Evolutionary conservation across 768 basidiomycete genomes (phyloP).

Genomic region (Suillus occidentalis): DNA sequence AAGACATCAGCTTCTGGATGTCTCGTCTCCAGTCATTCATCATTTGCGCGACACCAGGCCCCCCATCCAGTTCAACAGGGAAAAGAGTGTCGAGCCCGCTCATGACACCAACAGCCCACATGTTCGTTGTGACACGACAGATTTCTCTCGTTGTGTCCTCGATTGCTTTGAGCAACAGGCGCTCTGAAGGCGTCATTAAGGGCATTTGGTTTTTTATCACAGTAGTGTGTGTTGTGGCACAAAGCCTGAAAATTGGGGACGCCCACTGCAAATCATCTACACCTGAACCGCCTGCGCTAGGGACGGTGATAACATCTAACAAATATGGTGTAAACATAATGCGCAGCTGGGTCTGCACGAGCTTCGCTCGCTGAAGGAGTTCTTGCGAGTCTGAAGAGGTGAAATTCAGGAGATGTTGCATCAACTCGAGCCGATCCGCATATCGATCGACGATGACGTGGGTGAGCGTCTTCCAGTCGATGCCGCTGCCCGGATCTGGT

Average conservation of each 20-base stretch:
- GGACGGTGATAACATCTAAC: conserved; percentile 8
- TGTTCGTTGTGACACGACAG: conserved; percentile 19
- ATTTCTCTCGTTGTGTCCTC: conserved; percentile 18
- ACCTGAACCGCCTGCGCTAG: background rate
- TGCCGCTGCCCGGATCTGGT: conserved; percentile 23
- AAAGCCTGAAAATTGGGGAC: conserved; percentile 9
- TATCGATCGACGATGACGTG: conserved; percentile 43
- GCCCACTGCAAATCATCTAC: conserved; percentile 12
- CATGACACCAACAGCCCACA: conserved; percentile 20
- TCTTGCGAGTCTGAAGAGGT: conserved; percentile 12
- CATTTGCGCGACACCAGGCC: conserved; percentile 1
- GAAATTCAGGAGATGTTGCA: conserved; percentile 36
- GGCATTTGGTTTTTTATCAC: background rate
- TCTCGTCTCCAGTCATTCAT: conserved; percentile 14
- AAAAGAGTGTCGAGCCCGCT: no score
- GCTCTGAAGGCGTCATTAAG: conserved; percentile 15
- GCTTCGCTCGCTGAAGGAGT: conserved; percentile 10
- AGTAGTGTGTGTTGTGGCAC: conserved; percentile 13
- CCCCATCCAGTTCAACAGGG: background rate
- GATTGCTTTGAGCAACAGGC: conserved; percentile 11
- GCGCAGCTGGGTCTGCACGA: conserved; percentile 20
- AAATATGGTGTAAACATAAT: conserved; percentile 18
- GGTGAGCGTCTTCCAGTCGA: conserved; percentile 44
- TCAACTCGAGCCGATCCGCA: conserved; percentile 40
- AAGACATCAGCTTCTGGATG: conserved; percentile 15